Evolutionary conservation across 2,329 filamentous ascomycete genomes (phyloP), one percentile per base, ranked within the genome.

Genomic region (Dothistroma septosporum): DNA sequence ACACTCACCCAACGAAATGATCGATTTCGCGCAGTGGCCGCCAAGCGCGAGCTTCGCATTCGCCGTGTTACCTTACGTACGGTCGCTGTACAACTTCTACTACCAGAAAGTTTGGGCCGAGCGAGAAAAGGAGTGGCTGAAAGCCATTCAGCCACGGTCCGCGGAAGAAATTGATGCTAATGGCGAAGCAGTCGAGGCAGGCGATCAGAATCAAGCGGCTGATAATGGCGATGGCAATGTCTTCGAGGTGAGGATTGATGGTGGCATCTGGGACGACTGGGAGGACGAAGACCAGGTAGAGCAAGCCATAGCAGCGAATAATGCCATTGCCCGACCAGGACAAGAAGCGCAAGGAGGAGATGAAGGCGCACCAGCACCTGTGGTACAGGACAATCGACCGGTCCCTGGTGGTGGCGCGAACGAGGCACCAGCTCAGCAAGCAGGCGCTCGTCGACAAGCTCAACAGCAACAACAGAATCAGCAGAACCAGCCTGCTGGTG

Each of bases 11-110:
- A 69, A 72, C 44, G 75, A 79, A 14, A 63, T 76, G 50, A 72
- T 83, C 4, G 81, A 86, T 62, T 74, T 85, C 50, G 77, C 79
- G n/a, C 74, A 84, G 49, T 88, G 85, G 85, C 86, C 88, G 2
- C 87, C 87, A 1, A 85, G 82, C 52, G 83, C 87, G 14, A 83
- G 84, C 28, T 83, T 89, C 66, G 83, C 85, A 2, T 84, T 90
- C 65, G 85, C 86, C 1, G 78, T 85, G 4, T 74, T 91, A 4
- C 88, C 88, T 0, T 89, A 89, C 65, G 69, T 89, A 2, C 83
- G 87, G 56, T 81, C 81, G 33, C 77, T 83, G 22, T 91, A 91
- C 74, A 85, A 85, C 59, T 77, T 80, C 32, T 77, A 86, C 55
- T 89, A 88, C 69, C 80, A 85, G 48, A 79, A 78, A 49, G 70